Base-by-base conservation (phyloP, 441 rosid genomes). In the Breynia disticha region DNA sequence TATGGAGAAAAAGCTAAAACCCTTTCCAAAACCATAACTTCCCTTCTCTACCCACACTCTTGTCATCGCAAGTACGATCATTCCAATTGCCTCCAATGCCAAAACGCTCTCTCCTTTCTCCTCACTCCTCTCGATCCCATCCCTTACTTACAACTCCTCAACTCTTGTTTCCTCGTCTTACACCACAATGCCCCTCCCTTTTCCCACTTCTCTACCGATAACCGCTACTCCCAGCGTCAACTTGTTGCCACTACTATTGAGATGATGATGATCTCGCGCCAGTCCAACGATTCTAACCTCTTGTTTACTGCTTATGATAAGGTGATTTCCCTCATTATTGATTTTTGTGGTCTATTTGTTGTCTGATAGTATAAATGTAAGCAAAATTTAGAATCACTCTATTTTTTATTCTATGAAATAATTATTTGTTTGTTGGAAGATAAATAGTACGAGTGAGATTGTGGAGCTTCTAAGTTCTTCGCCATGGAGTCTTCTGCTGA, bases 401-500 rank as follows among this genome's bases (percentile, higher is more conserved):
- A 13, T 35, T 19, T 16, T 17, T 53, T 32, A 16, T n/a, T 51
- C 16, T 38, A 14, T 28, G 20, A 19, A 6, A 46, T 68, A 13
- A 55, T 80, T 88, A 95, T 59, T 47, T 57, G 5, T 9, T 28
- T 28, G 35, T 28, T 28, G 35, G 2, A 28, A 28, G 35, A 28
- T 5, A 28, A 60, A 55, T 46, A 76, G 51, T 46, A 71, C 80
- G 48, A 86, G 93, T 68, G 60, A 63, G 45, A 61, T 56, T 64
- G 39, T 76, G 17, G 85, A 86, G 70, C 75, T 76, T 70, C 63
- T 93, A 64, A 61, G 80, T 42, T 60, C 60, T 67, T 45, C 90
- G 3, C 77, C 86, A 9, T 93, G 98, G 95, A 69, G 62, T 62
- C 76, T 84, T 71, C 84, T 93, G 50, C 64, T 81, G 42, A 62